These are phyloP conservation scores for Stentor coeruleus DNA, from an alignment of 73 alveolate species.

Conservation along the genomic window DNA sequence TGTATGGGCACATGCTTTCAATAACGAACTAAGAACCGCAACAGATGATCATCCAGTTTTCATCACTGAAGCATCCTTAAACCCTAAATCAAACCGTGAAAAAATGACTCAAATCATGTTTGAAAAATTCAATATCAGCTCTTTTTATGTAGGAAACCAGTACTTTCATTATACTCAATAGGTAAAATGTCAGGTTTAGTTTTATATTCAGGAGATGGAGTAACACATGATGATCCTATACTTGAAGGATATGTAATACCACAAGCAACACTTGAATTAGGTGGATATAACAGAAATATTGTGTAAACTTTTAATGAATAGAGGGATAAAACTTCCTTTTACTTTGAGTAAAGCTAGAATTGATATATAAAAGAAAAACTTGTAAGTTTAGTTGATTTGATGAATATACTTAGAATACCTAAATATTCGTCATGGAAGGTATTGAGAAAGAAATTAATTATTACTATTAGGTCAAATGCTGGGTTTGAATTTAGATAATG, in stretches of 20 bases:
- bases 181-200: conserved; percentile 94
- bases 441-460: no score
- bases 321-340: no score
- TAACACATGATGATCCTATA: conserved; percentile 96
- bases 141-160: conserved; percentile 89
- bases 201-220: conserved; percentile 98
- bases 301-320: no score
- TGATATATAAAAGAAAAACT: no score
- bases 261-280: no score
- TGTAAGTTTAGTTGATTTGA: no score
- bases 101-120: conserved; percentile 76
- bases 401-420: no score
- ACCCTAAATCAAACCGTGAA: conserved; percentile 82
- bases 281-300: no score
- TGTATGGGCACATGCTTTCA: conserved; percentile 78
- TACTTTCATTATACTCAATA: conserved; percentile 89
- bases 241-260: conserved; percentile 89
- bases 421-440: no score
- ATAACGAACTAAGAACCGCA: conserved; percentile 75
- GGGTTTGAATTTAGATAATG: no score
- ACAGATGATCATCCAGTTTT: conserved; percentile 84
- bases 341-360: no score
- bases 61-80: conserved; percentile 88
- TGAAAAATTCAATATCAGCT: conserved; percentile 84
- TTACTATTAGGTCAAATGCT: no score